Base-by-base conservation (phyloP, 176 grass and related monocot genomes). In the Oryza meyeriana region DNA sequence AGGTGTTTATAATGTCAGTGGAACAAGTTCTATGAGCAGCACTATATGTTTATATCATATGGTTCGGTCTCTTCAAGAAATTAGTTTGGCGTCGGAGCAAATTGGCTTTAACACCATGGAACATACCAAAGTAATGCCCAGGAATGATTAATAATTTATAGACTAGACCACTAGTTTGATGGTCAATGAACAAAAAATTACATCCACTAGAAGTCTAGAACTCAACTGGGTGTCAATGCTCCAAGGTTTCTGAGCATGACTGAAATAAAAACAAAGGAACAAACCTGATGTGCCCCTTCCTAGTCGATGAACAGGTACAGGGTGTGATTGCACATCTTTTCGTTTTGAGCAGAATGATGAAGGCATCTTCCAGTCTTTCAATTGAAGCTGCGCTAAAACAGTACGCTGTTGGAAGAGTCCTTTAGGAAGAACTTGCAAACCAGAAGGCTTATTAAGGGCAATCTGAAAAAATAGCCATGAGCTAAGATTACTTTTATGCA, bases 251-350 rank as follows among this genome's bases (percentile, higher is more conserved):
- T 40, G 4, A 64, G 10, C 32, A 89, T 30, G 71, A 32, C 2
- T 25, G 39, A 82, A 78, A 34, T 22, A 11, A 76, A 76, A 64
- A 76, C 41, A 72, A 78, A 58, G 76, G 50, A 87, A 75, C 58
- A 83, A 75, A 98, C 92, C 95, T 94, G 92, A 98, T 65, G 95
- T 98, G 32, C 92, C 92, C 81, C 95, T 93, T 87, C 95, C 95
- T 70, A 98, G 88, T 41, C 90, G 88, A 90, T 94, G 90, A 81
- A 98, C 90, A 70, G 95, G 95, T 67, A 93, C 90, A 76, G 88
- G 92, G 84, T 98, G 88, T 78, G 72, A 72, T 58, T 93, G 81
- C 65, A 74, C 57, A 30, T 61, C 12, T 76, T 81, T 86, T 81
- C 64, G 77, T 35, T 85, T 83, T 3, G 68, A 85, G 48, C 6